Evolutionary conservation across 805 yeast species (phyloP).

Genomic region (Kregervanrija fluxuum): DNA sequence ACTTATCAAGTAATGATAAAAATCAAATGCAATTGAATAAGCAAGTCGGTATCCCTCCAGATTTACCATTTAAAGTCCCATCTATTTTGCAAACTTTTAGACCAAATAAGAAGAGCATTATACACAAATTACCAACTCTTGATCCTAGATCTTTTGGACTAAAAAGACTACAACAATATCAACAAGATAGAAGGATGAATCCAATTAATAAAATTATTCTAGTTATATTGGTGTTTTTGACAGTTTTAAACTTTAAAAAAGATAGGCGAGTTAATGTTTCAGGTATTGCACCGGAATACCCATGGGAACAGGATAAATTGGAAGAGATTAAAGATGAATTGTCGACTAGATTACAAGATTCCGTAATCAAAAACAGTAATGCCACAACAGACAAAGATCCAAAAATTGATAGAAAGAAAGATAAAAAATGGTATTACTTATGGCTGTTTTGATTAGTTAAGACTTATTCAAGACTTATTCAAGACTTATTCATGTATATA

Average conservation of each 20-base stretch:
- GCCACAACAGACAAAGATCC: slow-evolving; percentile 5
- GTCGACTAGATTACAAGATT: slow-evolving; percentile 6
- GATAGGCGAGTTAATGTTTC: slow-evolving; percentile 35
- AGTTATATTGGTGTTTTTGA: slow-evolving; percentile 39
- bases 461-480: neutral
- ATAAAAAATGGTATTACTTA: slow-evolving; percentile 42
- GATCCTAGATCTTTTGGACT: slow-evolving; percentile 33
- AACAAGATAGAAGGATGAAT: slow-evolving; percentile 48
- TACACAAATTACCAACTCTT: slow-evolving; percentile 29
- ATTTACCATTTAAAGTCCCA: slow-evolving; percentile 50
- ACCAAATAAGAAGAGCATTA: slow-evolving; percentile 25
- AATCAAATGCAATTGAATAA: slow-evolving; percentile 9
- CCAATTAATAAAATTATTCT: slow-evolving; percentile 49
- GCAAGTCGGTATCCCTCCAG: slow-evolving; percentile 37
- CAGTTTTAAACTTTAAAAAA: slow-evolving; percentile 45
- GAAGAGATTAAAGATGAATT: slow-evolving; percentile 11
- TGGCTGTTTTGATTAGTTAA: slow-evolving; percentile 33
- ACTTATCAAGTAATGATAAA: slow-evolving; percentile 4
- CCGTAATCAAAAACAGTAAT: neutral
- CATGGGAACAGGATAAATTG: slow-evolving; percentile 16
- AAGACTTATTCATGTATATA: neutral
- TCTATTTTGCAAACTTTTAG: slow-evolving; percentile 21
- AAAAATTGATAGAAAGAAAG: slow-evolving; percentile 1
- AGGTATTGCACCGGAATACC: slow-evolving; percentile 27
- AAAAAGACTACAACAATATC: slow-evolving; percentile 35